Percentiles rank a stretch among this genome's conserved stretches.
Evolutionary conservation across 495 filamentous ascomycete species (phyloP).

Genomic region (Neurospora sp.): DNA sequence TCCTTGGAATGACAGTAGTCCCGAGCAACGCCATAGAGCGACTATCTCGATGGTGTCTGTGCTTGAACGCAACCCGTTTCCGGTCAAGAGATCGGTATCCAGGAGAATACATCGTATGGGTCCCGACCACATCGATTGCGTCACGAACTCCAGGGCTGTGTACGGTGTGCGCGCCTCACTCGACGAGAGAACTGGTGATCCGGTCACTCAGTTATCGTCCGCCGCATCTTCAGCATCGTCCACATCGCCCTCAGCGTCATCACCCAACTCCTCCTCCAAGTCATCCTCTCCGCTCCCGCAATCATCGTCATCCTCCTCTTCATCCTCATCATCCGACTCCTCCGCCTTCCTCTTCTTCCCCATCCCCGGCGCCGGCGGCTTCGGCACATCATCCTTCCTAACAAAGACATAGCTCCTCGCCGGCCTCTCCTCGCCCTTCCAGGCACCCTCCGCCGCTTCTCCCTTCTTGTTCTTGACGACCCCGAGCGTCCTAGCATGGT

Average conservation of each 20-base stretch:
- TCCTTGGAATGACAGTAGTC: background rate
- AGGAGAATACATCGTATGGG: background rate
- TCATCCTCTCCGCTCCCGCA: constrained; percentile 5
- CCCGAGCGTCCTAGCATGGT: constrained; percentile 78
- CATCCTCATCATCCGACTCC: constrained; percentile 33
- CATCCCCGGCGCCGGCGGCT: constrained; percentile 9
- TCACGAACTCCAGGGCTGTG: background rate
- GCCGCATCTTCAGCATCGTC: constrained; percentile 2
- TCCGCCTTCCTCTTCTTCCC: constrained; percentile 35
- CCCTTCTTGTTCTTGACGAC: constrained; percentile 53
- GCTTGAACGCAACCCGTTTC: background rate
- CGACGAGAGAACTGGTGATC: background rate
- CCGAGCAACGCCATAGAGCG: background rate
- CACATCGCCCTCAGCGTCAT: constrained; percentile 4
- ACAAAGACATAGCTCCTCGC: constrained; percentile 75
- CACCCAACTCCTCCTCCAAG: background rate
- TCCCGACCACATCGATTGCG: background rate
- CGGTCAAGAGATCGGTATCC: background rate
- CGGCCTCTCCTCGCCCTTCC: constrained; percentile 69
- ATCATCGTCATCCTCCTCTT: constrained; percentile 18
- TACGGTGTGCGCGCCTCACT: background rate
- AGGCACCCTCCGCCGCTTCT: constrained; percentile 34
- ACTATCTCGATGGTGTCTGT: background rate
- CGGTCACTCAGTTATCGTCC: background rate
- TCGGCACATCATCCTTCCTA: constrained; percentile 40